Evolutionary conservation across 768 basidiomycete genomes (phyloP).

Genomic region (Leccinum obscurum): DNA sequence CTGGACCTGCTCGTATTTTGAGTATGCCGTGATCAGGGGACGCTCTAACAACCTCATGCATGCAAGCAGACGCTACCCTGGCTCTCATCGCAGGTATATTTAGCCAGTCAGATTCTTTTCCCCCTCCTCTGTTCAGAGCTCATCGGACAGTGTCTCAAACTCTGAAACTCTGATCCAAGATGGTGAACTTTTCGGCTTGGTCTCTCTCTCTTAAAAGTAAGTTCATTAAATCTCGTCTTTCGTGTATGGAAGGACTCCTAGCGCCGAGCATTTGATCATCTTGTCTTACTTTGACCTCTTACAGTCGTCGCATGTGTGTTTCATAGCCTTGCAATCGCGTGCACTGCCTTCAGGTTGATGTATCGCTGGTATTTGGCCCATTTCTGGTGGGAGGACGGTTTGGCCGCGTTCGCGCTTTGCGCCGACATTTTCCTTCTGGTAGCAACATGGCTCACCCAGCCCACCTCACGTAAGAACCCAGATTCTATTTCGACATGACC

Average conservation of each 20-base stretch:
- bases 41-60: neutral
- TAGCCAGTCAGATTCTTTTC: neutral
- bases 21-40: conserved; percentile 8
- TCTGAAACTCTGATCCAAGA: neutral
- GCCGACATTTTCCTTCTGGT: conserved; percentile 18
- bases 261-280: neutral
- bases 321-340: conserved; percentile 24
- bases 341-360: conserved; percentile 25
- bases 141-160: neutral
- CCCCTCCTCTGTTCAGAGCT: neutral
- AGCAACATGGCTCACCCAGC: conserved; percentile 6
- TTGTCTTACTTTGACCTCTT: neutral
- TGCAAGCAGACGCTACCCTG: neutral
- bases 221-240: neutral
- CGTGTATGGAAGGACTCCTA: neutral
- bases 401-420: conserved; percentile 23
- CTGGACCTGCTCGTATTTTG: neutral
- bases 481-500: too few relatives aligned
- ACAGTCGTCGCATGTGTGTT: conserved; percentile 18
- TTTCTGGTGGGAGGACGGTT: conserved; percentile 35
- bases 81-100: neutral
- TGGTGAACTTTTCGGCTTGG: conserved; percentile 10
- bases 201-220: conserved; percentile 16
- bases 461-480: conserved; percentile 2
- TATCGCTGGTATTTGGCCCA: conserved; percentile 20